A percentile compares a stretch with the other conserved stretches of the same genome.
phyloP scores from a whole-genome alignment of 1,139 yeast species.

The Suhomyces kunorum region DNA sequence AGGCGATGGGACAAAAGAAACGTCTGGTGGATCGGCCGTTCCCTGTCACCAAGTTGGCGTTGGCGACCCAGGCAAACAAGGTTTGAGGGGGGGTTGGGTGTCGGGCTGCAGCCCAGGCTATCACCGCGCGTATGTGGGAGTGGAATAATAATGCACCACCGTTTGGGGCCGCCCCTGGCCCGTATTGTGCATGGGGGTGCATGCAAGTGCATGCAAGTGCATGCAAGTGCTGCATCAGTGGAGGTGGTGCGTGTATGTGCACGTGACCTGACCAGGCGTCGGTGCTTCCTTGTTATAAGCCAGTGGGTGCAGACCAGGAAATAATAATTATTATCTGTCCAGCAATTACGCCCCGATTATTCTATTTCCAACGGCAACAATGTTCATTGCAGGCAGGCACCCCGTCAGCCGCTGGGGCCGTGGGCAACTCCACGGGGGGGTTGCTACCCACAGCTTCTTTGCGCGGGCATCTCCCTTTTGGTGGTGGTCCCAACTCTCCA shows the following conservation, averaged over 20 bases:
- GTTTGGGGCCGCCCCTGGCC: not conserved
- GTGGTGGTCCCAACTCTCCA: no score
- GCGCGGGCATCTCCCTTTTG: no score
- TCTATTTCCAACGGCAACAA: not conserved
- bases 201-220: not conserved
- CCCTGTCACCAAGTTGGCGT: not conserved
- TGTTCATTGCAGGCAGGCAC: not conserved
- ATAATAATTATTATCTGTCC: not conserved
- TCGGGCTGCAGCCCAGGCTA: not conserved
- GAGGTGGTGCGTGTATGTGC: not conserved
- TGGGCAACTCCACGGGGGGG: no score
- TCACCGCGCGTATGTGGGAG: not conserved
- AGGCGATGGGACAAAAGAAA: not conserved
- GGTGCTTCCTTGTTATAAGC: not conserved
- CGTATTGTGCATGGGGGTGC: not conserved
- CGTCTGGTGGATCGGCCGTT: not conserved
- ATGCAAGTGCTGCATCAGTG: no score
- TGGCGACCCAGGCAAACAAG: not conserved
- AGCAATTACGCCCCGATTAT: not conserved
- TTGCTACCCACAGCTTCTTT: no score
- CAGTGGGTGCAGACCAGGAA: not conserved
- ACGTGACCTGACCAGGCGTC: not conserved
- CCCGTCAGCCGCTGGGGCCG: no score
- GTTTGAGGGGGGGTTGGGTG: not conserved
- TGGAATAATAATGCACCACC: not conserved